Conservation (phyloP, 306 rosid genomes). For the Astragalus membranaceus region DNA sequence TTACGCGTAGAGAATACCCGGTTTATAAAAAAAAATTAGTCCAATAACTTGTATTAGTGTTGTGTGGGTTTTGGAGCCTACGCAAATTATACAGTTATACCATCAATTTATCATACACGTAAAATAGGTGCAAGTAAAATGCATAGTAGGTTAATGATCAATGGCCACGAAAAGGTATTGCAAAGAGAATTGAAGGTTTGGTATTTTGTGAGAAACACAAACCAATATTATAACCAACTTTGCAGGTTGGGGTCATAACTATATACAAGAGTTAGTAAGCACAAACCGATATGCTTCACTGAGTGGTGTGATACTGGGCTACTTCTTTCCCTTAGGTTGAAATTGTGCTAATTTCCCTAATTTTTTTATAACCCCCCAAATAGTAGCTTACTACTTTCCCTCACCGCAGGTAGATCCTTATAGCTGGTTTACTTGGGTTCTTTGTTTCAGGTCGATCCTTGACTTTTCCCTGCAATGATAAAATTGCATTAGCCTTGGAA, state of each 20-base stretch:
- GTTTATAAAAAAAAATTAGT: too few relatives aligned
- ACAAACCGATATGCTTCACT: not conserved
- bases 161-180: not conserved
- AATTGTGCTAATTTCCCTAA: not conserved
- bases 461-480: conserved; percentile 37
- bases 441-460: not conserved
- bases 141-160: not conserved
- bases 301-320: not conserved
- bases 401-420: conserved; percentile 36
- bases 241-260: not conserved
- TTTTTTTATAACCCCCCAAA: not conserved
- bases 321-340: not conserved
- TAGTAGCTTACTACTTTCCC: not conserved
- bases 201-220: not conserved
- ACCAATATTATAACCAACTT: conserved; percentile 10
- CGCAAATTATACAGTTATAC: too few relatives aligned
- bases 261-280: conserved; percentile 8
- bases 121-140: not conserved
- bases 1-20: too few relatives aligned
- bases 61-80: too few relatives aligned
- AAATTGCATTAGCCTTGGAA: conserved; percentile 8
- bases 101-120: not conserved
- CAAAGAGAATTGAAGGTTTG: not conserved
- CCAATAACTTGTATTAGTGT: too few relatives aligned
- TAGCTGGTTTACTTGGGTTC: conserved; percentile 9